A percentile compares a stretch with the other conserved stretches of the same genome.
Evolutionary conservation across 139 green algal genomes (phyloP).

Genomic region (Micractinium conductrix): DNA sequence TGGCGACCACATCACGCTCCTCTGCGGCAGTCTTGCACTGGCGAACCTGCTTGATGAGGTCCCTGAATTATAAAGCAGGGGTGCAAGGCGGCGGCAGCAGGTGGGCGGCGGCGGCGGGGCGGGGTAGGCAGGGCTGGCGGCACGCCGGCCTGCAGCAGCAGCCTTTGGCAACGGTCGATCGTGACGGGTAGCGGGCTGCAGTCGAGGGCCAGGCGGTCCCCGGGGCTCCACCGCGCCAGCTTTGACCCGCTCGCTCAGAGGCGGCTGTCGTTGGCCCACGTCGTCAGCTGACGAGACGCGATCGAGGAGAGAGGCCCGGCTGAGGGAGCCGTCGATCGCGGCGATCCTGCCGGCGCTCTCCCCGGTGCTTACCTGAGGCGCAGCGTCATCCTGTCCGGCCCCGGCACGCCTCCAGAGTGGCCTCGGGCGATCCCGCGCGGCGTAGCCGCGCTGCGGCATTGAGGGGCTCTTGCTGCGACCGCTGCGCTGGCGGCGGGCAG

Average conservation of each 20-base stretch:
- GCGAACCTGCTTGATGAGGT: conserved; percentile 37
- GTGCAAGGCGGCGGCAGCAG: background rate
- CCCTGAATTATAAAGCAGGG: background rate
- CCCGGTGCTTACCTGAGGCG: background rate
- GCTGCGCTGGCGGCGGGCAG: too few species aligned
- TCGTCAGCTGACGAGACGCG: too few species aligned
- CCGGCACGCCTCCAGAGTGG: too few species aligned
- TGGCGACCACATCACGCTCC: conserved; percentile 95
- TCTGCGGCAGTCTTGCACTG: conserved; percentile 87
- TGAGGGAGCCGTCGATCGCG: background rate
- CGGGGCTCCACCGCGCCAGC: too few species aligned
- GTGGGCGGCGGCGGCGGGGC: background rate
- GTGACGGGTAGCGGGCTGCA: too few species aligned
- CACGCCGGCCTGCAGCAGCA: background rate
- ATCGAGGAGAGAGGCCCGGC: too few species aligned
- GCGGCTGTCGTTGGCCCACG: too few species aligned
- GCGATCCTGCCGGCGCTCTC: background rate
- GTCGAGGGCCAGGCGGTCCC: too few species aligned
- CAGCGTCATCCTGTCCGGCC: background rate
- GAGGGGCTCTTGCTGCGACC: too few species aligned
- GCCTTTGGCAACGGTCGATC: background rate
- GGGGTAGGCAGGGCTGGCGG: background rate
- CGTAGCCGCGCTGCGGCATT: too few species aligned
- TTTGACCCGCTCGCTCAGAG: background rate
- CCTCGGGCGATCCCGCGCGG: too few species aligned